phyloP scores from a whole-genome alignment of 805 yeast genomes.

The Danielia oregonensis region DNA sequence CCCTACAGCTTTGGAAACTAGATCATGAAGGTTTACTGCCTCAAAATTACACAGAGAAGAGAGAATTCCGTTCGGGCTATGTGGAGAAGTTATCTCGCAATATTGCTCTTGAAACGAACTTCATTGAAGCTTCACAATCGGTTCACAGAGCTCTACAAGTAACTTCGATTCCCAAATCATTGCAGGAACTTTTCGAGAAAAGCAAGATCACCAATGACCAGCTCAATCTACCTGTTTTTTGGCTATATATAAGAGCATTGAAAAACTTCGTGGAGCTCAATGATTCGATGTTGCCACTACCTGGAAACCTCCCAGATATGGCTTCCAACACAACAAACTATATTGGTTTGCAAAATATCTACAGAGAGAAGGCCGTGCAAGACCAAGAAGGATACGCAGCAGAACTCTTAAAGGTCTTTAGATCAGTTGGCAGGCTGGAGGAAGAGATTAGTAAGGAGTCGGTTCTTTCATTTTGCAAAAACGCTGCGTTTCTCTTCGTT shows the following conservation, averaged over 20 bases:
- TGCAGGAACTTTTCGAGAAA: constrained; percentile 18
- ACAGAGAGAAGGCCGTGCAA: constrained; percentile 46
- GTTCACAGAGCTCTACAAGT: constrained; percentile 35
- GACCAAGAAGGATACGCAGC: constrained; percentile 45
- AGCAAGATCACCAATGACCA: constrained; percentile 1
- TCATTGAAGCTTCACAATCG: constrained; percentile 34
- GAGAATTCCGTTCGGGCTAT: constrained; percentile 29
- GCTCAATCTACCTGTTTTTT: constrained; percentile 41
- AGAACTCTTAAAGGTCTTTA: constrained; percentile 26
- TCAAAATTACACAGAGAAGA: constrained; percentile 37
- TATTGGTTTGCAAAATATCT: constrained; percentile 53
- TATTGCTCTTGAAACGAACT: constrained; percentile 49
- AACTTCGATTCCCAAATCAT: constrained; percentile 31
- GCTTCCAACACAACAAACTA: constrained; percentile 67
- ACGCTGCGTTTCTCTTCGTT: constrained; percentile 50
- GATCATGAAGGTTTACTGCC: constrained; percentile 30
- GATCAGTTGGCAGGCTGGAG: constrained; percentile 22
- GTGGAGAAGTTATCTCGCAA: constrained; percentile 40
- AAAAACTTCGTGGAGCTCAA: constrained; percentile 40
- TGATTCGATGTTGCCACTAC: constrained; percentile 53
- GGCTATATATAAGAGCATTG: constrained; percentile 60
- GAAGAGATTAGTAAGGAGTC: constrained; percentile 31
- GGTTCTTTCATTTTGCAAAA: constrained; percentile 55
- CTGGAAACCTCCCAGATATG: constrained; percentile 86
- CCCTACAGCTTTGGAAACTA: constrained; percentile 41